phyloP scores from a whole-genome alignment of 768 basidiomycete species.

The Amanita inopinata region DNA sequence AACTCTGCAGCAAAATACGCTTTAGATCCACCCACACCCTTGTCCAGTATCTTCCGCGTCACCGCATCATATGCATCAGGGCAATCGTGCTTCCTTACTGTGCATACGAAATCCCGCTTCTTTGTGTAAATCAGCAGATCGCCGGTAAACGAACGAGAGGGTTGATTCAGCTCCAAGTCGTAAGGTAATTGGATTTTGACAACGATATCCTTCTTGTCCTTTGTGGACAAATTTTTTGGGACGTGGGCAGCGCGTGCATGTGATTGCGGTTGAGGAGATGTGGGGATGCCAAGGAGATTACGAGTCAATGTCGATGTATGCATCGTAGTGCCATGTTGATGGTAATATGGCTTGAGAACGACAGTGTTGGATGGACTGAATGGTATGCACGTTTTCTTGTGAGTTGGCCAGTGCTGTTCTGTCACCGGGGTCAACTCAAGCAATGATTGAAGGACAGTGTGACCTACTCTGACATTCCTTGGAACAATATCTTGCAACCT shows the following conservation, averaged over 20 bases:
- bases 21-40: slow-evolving; percentile 34
- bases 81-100: slow-evolving; percentile 22
- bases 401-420: slow-evolving; percentile 39
- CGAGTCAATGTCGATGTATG: slow-evolving; percentile 23
- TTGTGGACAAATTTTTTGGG: slow-evolving; percentile 12
- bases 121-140: slow-evolving; percentile 39
- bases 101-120: slow-evolving; percentile 44
- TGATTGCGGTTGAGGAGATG: slow-evolving; percentile 12
- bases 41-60: slow-evolving; percentile 25
- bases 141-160: slow-evolving; percentile 11
- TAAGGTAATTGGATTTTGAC: slow-evolving; percentile 47
- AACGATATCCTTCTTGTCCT: slow-evolving; percentile 29
- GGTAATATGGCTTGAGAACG: slow-evolving; percentile 36
- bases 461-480: slow-evolving; percentile 42
- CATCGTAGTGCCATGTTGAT: slow-evolving; percentile 6
- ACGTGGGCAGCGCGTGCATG: slow-evolving; percentile 17
- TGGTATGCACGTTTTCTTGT: slow-evolving; percentile 37
- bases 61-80: slow-evolving; percentile 31
- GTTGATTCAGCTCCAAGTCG: slow-evolving; percentile 6
- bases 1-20: slow-evolving; percentile 49
- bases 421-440: not conserved
- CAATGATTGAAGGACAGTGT: not conserved
- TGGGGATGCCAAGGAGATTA: slow-evolving; percentile 18
- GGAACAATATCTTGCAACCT: slow-evolving; percentile 41
- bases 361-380: slow-evolving; percentile 35